Evolutionary conservation across 1,284 basidiomycete species (phyloP), one percentile per base, ranked within the genome.

Genomic region (Sanghuangporus sanghuang): DNA sequence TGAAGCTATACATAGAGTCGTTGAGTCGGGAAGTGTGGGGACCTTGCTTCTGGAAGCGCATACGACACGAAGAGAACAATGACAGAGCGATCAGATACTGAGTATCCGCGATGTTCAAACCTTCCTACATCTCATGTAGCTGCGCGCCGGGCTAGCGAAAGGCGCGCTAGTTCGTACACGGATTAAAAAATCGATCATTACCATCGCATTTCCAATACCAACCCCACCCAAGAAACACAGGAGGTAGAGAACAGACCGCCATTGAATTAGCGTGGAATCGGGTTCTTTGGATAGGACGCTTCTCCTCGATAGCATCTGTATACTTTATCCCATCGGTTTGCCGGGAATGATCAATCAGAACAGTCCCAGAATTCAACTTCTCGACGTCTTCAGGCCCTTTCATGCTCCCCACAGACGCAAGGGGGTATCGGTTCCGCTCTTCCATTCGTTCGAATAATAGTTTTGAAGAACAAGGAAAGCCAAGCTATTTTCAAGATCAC

Each of bases 51-150:
- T 14, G 60, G 50, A 23, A 64, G 49, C 6, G 62, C 18, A 48
- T 64, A 64, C 11, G 62, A 39, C 38, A 64, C 52, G 58, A 64
- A 64, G 39, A 64, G 39, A 64, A 64, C 23, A 60, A 67, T 18
- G 71, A 66, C n/a, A 69, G 62, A 35, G 67, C 64, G 52, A 67
- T 57, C 52, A 67, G 62, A 59, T 68, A 69, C 62, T 68, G 65
- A n/a, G 57, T 61, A 23, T 66, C 65, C n/a, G 67, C 60, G 27
- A 66, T 59, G 53, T 66, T 46, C 21, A 68, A 40, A 46, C 64
- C 67, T 11, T 50, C 57, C 48, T 63, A 67, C 32, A 68, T 42
- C 16, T 2, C 40, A 11, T 16, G 3, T 3, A 42, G 40, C 9
- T 42, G 11, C 40, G 11, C 16, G 40, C 11, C 16, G 40, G 16